A percentile compares a stretch with the other conserved stretches of the same genome.
These are phyloP conservation scores for Cryptosporidium parvum DNA, from an alignment of 169 alveolate species.

Conservation along the genomic window DNA sequence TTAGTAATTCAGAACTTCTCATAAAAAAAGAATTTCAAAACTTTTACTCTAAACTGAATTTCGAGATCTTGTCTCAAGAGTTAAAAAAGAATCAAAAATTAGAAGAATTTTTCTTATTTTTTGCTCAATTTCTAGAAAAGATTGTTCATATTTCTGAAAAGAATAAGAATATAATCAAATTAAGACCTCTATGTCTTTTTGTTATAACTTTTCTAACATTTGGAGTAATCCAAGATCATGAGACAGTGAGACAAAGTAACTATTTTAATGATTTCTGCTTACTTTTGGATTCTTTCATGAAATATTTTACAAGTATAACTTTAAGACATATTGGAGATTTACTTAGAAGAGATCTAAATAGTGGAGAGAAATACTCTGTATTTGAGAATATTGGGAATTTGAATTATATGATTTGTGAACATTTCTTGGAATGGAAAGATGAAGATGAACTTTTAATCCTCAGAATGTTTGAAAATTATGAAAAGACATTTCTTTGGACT, in stretches of 20 bases:
- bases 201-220: not conserved
- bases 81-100: not conserved
- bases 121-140: slow-evolving; percentile 41
- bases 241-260: slow-evolving; percentile 17
- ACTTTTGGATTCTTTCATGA: slow-evolving; percentile 2
- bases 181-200: slow-evolving; percentile 37
- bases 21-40: slow-evolving; percentile 17
- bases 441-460: slow-evolving; percentile 45
- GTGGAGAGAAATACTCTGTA: not conserved
- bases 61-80: slow-evolving; percentile 3
- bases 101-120: slow-evolving; percentile 11
- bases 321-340: slow-evolving; percentile 10
- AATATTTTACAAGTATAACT: not conserved
- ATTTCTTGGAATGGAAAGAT: slow-evolving; percentile 62
- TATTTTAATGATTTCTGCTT: not conserved
- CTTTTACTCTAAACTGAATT: slow-evolving; percentile 28
- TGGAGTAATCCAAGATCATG: not conserved
- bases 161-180: not conserved
- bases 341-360: slow-evolving; percentile 25
- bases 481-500: not conserved
- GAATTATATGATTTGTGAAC: slow-evolving; percentile 64
- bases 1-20: not conserved
- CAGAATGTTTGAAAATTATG: slow-evolving; percentile 14
- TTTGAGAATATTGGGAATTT: slow-evolving; percentile 26
- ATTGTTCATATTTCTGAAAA: not conserved